These are phyloP conservation scores for Pythium volutum DNA, from an alignment of 352 stramenopile genomes.

Conservation along the genomic window DNA sequence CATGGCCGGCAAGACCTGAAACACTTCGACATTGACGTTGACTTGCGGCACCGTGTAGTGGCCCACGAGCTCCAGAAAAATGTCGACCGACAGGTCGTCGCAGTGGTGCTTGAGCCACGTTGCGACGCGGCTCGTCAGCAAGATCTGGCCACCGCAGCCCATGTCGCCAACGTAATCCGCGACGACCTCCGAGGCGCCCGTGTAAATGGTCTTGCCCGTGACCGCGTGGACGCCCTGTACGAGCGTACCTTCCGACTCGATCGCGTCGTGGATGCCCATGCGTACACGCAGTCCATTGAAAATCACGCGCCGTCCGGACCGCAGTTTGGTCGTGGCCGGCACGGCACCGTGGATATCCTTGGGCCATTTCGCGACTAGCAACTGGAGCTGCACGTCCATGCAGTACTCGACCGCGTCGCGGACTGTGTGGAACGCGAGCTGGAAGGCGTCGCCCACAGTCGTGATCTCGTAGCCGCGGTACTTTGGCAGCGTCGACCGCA, in stretches of 20 bases:
- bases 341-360: conserved; percentile 53
- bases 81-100: conserved; percentile 20
- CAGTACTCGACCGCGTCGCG: conserved; percentile 45
- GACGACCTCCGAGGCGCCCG: conserved; percentile 25
- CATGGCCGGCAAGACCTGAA: conserved; percentile 34
- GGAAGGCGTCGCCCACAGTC: conserved; percentile 65
- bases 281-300: conserved; percentile 32
- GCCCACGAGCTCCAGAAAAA: conserved; percentile 30
- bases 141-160: conserved; percentile 30
- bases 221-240: background rate
- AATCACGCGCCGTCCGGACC: conserved; percentile 10
- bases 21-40: conserved; percentile 38
- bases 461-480: conserved; percentile 76
- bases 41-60: conserved; percentile 40
- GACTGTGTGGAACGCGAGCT: conserved; percentile 67
- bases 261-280: conserved; percentile 30
- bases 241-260: background rate
- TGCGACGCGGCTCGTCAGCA: conserved; percentile 27
- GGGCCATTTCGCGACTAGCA: conserved; percentile 49
- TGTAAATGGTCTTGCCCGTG: conserved; percentile 21
- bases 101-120: conserved; percentile 26
- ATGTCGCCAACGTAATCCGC: conserved; percentile 27
- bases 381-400: conserved; percentile 17
- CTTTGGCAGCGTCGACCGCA: conserved; percentile 29
- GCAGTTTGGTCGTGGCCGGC: conserved; percentile 40